Evolutionary conservation across 2,329 filamentous ascomycete species (phyloP).

Genomic region (Ambrosiella xylebori): DNA sequence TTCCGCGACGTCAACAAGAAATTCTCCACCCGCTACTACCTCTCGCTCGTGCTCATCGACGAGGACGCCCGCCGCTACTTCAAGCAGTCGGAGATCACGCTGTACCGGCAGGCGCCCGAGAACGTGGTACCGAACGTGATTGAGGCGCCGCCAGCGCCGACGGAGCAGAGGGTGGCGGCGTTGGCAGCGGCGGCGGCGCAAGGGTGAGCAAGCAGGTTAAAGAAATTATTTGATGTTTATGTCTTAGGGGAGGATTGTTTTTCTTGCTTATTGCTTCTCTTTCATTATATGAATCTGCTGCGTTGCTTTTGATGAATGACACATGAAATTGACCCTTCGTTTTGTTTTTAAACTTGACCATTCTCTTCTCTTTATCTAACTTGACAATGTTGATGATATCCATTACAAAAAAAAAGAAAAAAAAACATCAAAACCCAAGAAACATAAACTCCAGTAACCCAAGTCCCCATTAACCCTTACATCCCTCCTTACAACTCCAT

Average conservation of each 20-base stretch:
- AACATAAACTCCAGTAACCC: slow-evolving; percentile 6
- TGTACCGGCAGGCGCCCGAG: slow-evolving; percentile 67
- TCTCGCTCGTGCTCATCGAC: slow-evolving; percentile 88
- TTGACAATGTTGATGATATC: too few species aligned
- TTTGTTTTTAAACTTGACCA: too few species aligned
- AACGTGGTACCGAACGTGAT: slow-evolving; percentile 11
- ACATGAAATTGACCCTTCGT: neutral
- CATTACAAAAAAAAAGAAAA: slow-evolving; percentile 14
- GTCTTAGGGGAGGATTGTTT: neutral
- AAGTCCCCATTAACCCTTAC: neutral
- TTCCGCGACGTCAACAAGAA: slow-evolving; percentile 99
- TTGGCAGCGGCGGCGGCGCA: slow-evolving; percentile 19
- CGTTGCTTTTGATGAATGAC: neutral
- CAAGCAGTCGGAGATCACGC: slow-evolving; percentile 96
- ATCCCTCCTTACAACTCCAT: slow-evolving; percentile 30
- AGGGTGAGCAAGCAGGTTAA: slow-evolving; percentile 10
- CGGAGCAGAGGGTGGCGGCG: slow-evolving; percentile 27
- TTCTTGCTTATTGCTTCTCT: neutral
- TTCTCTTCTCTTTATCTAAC: too few species aligned
- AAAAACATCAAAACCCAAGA: slow-evolving; percentile 14
- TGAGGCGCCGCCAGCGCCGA: slow-evolving; percentile 22
- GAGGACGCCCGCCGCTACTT: slow-evolving; percentile 97
- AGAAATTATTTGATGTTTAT: neutral
- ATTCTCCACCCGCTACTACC: slow-evolving; percentile 94
- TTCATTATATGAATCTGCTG: neutral